Percentiles rank a stretch among this genome's conserved stretches.
Evolutionary conservation across 2,329 filamentous ascomycete species (phyloP).

Genomic region (Phialocephala sp.): DNA sequence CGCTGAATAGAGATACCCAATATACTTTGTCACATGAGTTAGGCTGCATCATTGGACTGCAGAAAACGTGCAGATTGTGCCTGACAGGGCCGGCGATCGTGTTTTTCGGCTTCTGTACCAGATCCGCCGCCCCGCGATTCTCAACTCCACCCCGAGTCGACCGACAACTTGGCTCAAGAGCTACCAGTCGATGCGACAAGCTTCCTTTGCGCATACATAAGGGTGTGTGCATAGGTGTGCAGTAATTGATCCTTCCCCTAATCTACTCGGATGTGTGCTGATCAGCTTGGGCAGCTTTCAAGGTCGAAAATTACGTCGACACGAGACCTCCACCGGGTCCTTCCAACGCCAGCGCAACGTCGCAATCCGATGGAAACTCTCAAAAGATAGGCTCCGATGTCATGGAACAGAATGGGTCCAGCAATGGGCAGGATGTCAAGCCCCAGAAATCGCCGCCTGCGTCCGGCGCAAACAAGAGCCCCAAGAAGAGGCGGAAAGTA

Average conservation of each 20-base stretch:
- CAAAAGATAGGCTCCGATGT: slow-evolving; percentile 42
- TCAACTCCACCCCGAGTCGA: slow-evolving; percentile 10
- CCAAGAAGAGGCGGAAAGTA: slow-evolving; percentile 87
- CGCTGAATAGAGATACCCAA: slow-evolving; percentile 20
- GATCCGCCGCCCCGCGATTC: slow-evolving; percentile 22
- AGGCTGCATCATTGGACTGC: slow-evolving; percentile 18
- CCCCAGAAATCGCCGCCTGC: slow-evolving; percentile 41
- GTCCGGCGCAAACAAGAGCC: slow-evolving; percentile 55
- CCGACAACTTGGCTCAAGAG: slow-evolving; percentile 13
- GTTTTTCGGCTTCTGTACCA: slow-evolving; percentile 21
- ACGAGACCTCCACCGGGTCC: slow-evolving; percentile 21
- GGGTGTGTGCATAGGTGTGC: slow-evolving; percentile 18
- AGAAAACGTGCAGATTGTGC: slow-evolving; percentile 23
- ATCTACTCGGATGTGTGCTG: slow-evolving; percentile 17
- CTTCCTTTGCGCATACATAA: slow-evolving; percentile 7
- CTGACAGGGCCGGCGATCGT: slow-evolving; percentile 13
- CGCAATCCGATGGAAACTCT: slow-evolving; percentile 43
- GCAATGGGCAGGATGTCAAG: slow-evolving; percentile 43
- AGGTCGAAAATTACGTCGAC: slow-evolving; percentile 12
- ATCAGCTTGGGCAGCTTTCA: slow-evolving; percentile 28
- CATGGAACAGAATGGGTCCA: slow-evolving; percentile 45
- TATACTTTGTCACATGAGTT: slow-evolving; percentile 27
- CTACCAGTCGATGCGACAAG: slow-evolving; percentile 25
- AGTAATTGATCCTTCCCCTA: slow-evolving; percentile 10
- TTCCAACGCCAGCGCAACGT: slow-evolving; percentile 35